A percentile compares a stretch with the other conserved stretches of the same genome.
phyloP scores from a whole-genome alignment of 1,139 yeast species.

The Casaregolazyma lundiana region DNA sequence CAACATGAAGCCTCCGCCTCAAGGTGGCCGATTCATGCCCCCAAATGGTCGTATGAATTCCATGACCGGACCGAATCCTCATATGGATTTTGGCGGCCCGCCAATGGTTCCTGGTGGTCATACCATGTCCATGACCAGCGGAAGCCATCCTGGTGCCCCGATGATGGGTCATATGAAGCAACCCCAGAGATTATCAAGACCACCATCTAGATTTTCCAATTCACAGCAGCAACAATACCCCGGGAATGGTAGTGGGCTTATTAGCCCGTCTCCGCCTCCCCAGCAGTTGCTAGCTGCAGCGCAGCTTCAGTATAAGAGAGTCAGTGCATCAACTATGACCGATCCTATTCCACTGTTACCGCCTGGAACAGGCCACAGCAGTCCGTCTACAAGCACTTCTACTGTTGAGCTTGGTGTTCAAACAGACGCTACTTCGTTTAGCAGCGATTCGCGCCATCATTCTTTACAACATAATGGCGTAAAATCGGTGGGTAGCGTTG shows the following conservation, averaged over 20 bases:
- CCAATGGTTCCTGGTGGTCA: conserved; percentile 14
- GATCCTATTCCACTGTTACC: conserved; percentile 15
- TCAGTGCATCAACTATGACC: conserved; percentile 21
- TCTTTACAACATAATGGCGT: conserved; percentile 4
- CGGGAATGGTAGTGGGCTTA: not conserved
- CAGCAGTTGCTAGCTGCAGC: not conserved
- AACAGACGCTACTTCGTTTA: conserved; percentile 8
- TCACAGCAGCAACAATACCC: conserved; percentile 3
- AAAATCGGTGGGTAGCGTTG: conserved; percentile 1
- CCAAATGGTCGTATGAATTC: conserved; percentile 11
- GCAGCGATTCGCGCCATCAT: conserved; percentile 9
- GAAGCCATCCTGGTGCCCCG: conserved; percentile 8
- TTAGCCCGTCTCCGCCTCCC: not conserved
- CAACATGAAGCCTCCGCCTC: conserved; percentile 12
- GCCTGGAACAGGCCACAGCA: conserved; percentile 1
- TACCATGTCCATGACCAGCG: conserved; percentile 18
- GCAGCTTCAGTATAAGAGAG: conserved; percentile 15
- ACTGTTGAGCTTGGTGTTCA: conserved; percentile 10
- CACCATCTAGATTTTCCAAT: conserved; percentile 19
- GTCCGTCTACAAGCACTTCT: conserved; percentile 7
- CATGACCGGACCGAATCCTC: conserved; percentile 14
- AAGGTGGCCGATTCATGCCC: conserved; percentile 7
- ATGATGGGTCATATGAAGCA: conserved; percentile 1
- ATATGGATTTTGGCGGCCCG: conserved; percentile 13
- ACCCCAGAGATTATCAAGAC: conserved; percentile 15